Evolutionary conservation across 805 yeast genomes (phyloP), one percentile per base, ranked within the genome.

Genomic region (Kodamaea restingae): DNA sequence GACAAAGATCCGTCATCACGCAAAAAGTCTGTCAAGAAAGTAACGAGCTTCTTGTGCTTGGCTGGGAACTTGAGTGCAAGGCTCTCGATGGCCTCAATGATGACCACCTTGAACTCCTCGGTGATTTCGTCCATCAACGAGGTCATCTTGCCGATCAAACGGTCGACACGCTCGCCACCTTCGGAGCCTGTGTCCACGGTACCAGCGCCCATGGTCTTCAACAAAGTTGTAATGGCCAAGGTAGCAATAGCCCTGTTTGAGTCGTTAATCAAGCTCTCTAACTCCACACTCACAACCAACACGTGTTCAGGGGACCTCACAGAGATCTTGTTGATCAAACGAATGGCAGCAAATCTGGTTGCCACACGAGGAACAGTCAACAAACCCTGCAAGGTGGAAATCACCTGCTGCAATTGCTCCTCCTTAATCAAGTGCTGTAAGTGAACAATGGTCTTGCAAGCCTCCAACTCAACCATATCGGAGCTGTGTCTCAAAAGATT

Each of bases 101-200:
- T 95, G 49, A 90, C 91, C 43, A 88, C 78, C 63, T 88, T 88
- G 72, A 93, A 93, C 59, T 93, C 98, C 62, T 93, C 98, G 22
- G 95, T 79, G 47, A 93, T 91, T 50, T 91, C 97, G 58, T 78
- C 86, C 84, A 91, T 86, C 59, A 90, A 84, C 26, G 83, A 81
- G 22, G 93, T 74, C 66, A 93, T 88, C 40, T 88, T 90, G 46
- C 81, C 74, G 63, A 93, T 87, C 51, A 93, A 75, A 54, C 95
- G 76, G 60, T 91, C 96, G 41, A 93, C 96, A 43, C 61, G 64
- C 44, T 86, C 88, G 11, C 67, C 62, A 44, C 67, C 62, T n/a
- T 52, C 45, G 7, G 54, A 42, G 11, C 58, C 59, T 15, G 61
- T 55, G 44, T 61, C 68, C 30, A 64, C 46, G 18, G 71, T 60